Percentiles rank a stretch among this genome's conserved stretches.
phyloP scores from a whole-genome alignment of 768 basidiomycete genomes.

The Tylopilus cervinicoccineus region DNA sequence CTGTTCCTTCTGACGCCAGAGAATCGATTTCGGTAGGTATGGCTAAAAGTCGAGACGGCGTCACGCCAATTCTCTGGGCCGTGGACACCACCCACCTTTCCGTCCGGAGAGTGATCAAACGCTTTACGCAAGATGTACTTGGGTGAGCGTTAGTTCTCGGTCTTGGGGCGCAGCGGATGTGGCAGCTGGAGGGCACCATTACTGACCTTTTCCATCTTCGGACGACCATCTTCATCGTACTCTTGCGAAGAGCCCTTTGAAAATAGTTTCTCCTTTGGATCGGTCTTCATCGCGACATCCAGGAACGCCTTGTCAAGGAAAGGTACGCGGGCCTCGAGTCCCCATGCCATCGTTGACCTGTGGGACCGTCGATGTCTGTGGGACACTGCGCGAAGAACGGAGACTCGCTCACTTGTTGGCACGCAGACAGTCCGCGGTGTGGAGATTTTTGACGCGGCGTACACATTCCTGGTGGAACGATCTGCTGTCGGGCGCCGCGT shows the following conservation, averaged over 20 bases:
- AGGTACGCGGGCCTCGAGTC: constrained; percentile 95
- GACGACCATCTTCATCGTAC: constrained; percentile 79
- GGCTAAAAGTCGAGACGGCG: constrained; percentile 42
- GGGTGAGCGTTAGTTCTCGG: constrained; percentile 10
- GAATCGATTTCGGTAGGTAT: constrained; percentile 89
- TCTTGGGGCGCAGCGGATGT: no score
- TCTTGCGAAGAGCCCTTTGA: constrained; percentile 71
- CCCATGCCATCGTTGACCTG: constrained; percentile 99
- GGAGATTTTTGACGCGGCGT: constrained; percentile 93
- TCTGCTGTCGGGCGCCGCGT: constrained; percentile 84
- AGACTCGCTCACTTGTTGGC: constrained; percentile 83
- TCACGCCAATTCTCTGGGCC: background rate
- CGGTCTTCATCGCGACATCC: constrained; percentile 88
- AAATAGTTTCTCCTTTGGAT: constrained; percentile 87
- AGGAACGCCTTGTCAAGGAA: constrained; percentile 98
- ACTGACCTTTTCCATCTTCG: constrained; percentile 91
- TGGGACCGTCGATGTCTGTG: constrained; percentile 6
- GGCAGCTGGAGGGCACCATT: no score
- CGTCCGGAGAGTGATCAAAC: constrained; percentile 81
- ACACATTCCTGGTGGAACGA: constrained; percentile 96
- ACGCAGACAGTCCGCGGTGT: constrained; percentile 94
- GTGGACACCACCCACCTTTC: constrained; percentile 45
- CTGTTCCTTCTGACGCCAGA: constrained; percentile 99
- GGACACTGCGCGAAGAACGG: background rate
- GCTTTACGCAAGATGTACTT: constrained; percentile 95